Percentiles rank a stretch among this genome's conserved stretches.
phyloP scores from a whole-genome alignment of 2,329 filamentous ascomycete species.

The Penicillium sp. region DNA sequence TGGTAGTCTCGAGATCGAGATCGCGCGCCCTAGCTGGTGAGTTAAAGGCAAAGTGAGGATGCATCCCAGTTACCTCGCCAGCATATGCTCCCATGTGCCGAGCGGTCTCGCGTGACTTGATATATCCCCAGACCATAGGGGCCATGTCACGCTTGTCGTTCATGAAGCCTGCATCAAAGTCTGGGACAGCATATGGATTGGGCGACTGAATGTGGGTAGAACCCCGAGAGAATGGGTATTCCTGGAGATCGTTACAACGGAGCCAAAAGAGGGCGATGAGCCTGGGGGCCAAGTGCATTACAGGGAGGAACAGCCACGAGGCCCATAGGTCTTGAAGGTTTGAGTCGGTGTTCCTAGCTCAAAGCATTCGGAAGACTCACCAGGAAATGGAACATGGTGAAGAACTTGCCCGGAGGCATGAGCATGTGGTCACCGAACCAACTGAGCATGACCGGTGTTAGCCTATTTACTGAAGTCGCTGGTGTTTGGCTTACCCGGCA shows the following conservation, averaged over 20 bases:
- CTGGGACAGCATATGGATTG: conserved; percentile 71
- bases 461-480: neutral
- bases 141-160: conserved; percentile 84
- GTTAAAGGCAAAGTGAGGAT: conserved; percentile 72
- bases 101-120: conserved; percentile 79
- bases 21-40: conserved; percentile 70
- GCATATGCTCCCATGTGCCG: conserved; percentile 76
- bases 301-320: too few species aligned
- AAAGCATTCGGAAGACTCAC: conserved; percentile 23
- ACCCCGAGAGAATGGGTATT: conserved; percentile 75
- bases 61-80: conserved; percentile 67
- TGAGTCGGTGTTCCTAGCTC: too few species aligned
- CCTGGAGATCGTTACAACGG: conserved; percentile 30
- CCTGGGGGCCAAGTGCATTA: too few species aligned
- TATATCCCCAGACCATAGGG: conserved; percentile 81
- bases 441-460: conserved; percentile 13
- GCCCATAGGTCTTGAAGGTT: too few species aligned
- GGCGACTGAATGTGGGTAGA: conserved; percentile 70
- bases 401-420: conserved; percentile 76
- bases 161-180: conserved; percentile 83
- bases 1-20: conserved; percentile 73
- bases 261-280: neutral
- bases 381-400: conserved; percentile 81
- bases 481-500: conserved; percentile 51
- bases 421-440: conserved; percentile 54